Evolutionary conservation across 768 basidiomycete species (phyloP), one percentile per base, ranked within the genome.

Genomic region (Tylopilus intermedius): DNA sequence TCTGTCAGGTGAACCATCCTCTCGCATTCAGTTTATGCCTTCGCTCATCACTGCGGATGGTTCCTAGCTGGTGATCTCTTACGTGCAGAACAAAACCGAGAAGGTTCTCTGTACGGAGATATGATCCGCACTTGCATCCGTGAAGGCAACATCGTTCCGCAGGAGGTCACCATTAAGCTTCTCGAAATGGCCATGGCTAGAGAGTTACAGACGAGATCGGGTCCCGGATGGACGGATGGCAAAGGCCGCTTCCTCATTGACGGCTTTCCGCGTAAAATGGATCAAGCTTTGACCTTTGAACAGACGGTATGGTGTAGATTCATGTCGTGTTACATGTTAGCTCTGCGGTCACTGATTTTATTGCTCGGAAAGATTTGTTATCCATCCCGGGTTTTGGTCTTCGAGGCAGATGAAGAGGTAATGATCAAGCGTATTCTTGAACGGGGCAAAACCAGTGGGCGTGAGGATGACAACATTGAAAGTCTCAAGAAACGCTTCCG

Each of bases 181-280:
- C 78, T 99, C 58, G 84, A 95, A 76, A 93, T 88, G 65, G 94
- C 95, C 8, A 98, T 99, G 89, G 62, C 67, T 22, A 79, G 71
- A 38, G 81, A 80, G 11, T 66, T 94, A 30, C 71, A 78, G 63
- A 61, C 62, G 18, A 69, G 66, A 45, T 51, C 70, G 0, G 74
- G 75, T 10, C 72, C 76, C 7, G 83, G 80, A 21, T 94, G 91
- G 92, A 69, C 67, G 8, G 72, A 80, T 30, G 90, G 86, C 24
- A 74, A 72, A 48, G 91, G 90, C 32, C 83, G 92, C 43, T 99
- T 98, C 77, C 77, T 98, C 61, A 85, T 99, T 56, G 95, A 99
- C 58, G 96, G 95, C 1, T 98, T 98, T 72, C 96, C 95, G 50
- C 81, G 95, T 55, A 94, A 98, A 77, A 94, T 98, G 93, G 96